These are phyloP conservation scores for Scleromitrula shiraiana DNA, from an alignment of 2,329 filamentous ascomycete genomes.

Conservation along the genomic window DNA sequence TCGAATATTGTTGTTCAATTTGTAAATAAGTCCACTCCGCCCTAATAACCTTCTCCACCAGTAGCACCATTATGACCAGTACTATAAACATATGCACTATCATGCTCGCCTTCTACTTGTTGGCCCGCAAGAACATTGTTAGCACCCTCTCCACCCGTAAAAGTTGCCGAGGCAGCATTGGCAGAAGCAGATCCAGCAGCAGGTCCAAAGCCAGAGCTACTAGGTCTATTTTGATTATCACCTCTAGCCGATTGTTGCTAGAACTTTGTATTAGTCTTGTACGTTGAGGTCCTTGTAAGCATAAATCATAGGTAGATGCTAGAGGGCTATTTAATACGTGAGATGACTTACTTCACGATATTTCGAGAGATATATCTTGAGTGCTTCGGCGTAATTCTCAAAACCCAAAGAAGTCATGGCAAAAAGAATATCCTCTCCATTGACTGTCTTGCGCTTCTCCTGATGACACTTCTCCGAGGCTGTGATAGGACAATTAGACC, in stretches of 20 bases:
- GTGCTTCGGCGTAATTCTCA: conserved; percentile 95
- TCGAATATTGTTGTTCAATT: background rate
- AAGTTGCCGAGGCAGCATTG: conserved; percentile 26
- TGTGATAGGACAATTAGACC: conserved; percentile 35
- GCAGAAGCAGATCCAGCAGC: conserved; percentile 34
- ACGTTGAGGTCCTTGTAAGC: conserved; percentile 1
- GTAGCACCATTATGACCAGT: conserved; percentile 50
- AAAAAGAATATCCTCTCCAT: conserved; percentile 96
- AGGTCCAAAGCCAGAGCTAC: conserved; percentile 44
- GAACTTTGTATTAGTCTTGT: conserved; percentile 6
- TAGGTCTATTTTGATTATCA: conserved; percentile 44
- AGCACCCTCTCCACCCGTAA: conserved; percentile 25
- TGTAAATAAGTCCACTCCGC: conserved; percentile 7
- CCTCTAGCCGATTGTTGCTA: conserved; percentile 60
- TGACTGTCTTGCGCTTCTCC: conserved; percentile 98
- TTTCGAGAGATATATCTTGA: conserved; percentile 96
- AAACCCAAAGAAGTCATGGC: conserved; percentile 98
- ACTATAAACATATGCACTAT: conserved; percentile 34
- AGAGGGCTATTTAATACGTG: background rate
- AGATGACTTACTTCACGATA: conserved; percentile 80
- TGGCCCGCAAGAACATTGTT: conserved; percentile 30
- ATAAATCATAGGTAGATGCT: conserved; percentile 7
- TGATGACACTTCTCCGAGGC: conserved; percentile 99
- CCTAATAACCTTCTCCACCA: conserved; percentile 25
- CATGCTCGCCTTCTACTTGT: conserved; percentile 29